Evolutionary conservation across 2,329 filamentous ascomycete species (phyloP), one percentile per base, ranked within the genome.

Genomic region (Madurella mycetomatis): DNA sequence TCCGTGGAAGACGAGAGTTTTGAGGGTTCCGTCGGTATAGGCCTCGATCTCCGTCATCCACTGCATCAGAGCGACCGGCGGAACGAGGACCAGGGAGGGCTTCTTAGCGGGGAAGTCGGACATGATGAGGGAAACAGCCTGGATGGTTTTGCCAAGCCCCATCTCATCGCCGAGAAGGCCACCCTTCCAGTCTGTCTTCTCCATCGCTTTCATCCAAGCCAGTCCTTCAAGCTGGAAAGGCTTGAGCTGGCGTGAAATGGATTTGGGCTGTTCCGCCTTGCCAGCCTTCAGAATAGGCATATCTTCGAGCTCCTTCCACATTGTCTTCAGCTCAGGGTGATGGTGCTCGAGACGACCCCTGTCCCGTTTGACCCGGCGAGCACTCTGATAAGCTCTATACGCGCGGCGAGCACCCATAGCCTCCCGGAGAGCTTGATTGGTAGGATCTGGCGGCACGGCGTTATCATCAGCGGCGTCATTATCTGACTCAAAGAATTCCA

Each of bases 61-160:
- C 67, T 97, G 92, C 88, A 96, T 95, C 47, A 97, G 74, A 41
- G 92, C 92, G 41, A 96, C 92, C 0, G 92, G 92, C 0, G 92
- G 92, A 0, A 96, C 91, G 34, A 96, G 80, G 1, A 97, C 92
- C 4, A 97, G 77, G 0, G 90, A 88, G 1, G 94, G 92, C 51
- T 86, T 75, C 62, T 87, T 87, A 18, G 85, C 88, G 3, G 92
- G 92, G 65, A 89, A 96, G 68, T 97, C 92, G 1, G 92, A 96
- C 94, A 97, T 97, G 70, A 99, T 91, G 43, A 99, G 80, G 2
- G 92, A 96, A 16, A 99, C 94, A 2, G 94, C 92, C 71, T 99
- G 94, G 48, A 99, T 97, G 0, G 94, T 99, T 75, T 99, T 99
- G 47, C 94, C 94, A 73, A 99, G 88, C 7, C 94, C 94, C 94